A percentile compares a stretch with the other conserved stretches of the same genome.
Conservation (phyloP, 768 basidiomycete species). For the Tubosaeta sp. region DNA sequence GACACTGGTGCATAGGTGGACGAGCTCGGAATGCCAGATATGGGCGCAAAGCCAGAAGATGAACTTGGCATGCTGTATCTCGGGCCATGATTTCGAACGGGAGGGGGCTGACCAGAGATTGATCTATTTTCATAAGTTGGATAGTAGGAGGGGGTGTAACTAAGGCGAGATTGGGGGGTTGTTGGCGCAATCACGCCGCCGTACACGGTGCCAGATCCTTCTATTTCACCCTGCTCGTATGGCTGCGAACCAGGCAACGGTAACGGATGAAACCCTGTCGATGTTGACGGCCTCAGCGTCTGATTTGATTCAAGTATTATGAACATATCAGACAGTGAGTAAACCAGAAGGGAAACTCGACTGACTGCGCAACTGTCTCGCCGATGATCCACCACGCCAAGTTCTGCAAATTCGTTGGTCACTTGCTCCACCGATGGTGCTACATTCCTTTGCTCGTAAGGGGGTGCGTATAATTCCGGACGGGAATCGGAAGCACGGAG, state of each 20-base stretch:
- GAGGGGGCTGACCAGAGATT: slow-evolving; percentile 27
- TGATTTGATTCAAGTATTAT: slow-evolving; percentile 31
- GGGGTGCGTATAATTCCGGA: slow-evolving; percentile 68
- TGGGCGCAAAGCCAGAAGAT: slow-evolving; percentile 67
- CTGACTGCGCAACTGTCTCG: slow-evolving; percentile 61
- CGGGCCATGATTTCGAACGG: slow-evolving; percentile 43
- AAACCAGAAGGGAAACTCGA: slow-evolving; percentile 9
- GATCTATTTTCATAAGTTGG: slow-evolving; percentile 42
- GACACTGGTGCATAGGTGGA: slow-evolving; percentile 35
- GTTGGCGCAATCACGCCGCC: slow-evolving; percentile 38
- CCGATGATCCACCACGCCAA: slow-evolving; percentile 48
- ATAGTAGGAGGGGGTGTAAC: slow-evolving; percentile 39
- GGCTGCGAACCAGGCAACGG: slow-evolving; percentile 33
- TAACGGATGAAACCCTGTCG: slow-evolving; percentile 30
- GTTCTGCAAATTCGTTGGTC: slow-evolving; percentile 62
- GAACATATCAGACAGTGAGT: slow-evolving; percentile 11
- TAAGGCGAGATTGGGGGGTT: slow-evolving; percentile 32
- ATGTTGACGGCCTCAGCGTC: slow-evolving; percentile 36
- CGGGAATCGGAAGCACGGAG: slow-evolving; percentile 59
- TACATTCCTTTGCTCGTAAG: slow-evolving; percentile 56
- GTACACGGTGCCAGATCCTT: slow-evolving; percentile 33
- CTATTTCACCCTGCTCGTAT: slow-evolving; percentile 36
- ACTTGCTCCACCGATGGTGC: slow-evolving; percentile 47
- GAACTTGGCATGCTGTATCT: slow-evolving; percentile 63
- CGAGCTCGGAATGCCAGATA: slow-evolving; percentile 35